Conservation (phyloP, 2,329 filamentous ascomycete species). For the Thermothelomyces thermophilus region DNA sequence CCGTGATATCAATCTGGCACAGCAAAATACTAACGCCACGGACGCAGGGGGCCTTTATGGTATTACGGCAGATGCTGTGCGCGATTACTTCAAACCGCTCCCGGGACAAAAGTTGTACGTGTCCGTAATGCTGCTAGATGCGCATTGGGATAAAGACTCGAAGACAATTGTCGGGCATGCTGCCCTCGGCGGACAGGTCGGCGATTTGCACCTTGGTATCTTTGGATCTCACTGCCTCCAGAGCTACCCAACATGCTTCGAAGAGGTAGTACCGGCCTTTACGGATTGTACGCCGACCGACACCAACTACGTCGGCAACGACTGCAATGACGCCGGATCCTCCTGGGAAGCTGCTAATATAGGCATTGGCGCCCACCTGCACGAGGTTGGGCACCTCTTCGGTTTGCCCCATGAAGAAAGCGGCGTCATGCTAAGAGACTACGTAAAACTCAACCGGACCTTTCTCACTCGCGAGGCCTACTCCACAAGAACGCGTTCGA, state of each 20-base stretch:
- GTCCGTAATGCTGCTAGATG: constrained; percentile 77
- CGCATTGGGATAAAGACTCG: constrained; percentile 72
- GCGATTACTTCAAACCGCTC: constrained; percentile 65
- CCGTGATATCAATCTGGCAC: constrained; percentile 67
- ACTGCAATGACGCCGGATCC: constrained; percentile 79
- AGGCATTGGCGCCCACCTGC: constrained; percentile 86
- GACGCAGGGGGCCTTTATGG: constrained; percentile 68
- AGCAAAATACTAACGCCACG: constrained; percentile 65
- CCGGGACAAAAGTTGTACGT: constrained; percentile 83
- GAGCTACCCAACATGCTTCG: constrained; percentile 81
- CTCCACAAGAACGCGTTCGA: constrained; percentile 78
- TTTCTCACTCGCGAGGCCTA: constrained; percentile 79
- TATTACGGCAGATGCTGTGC: constrained; percentile 72
- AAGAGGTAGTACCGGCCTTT: constrained; percentile 85
- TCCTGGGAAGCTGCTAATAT: constrained; percentile 95
- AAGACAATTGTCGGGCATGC: constrained; percentile 74
- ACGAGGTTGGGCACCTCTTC: constrained; percentile 84
- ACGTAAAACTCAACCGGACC: constrained; percentile 73
- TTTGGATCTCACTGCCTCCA: constrained; percentile 91
- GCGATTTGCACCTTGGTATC: constrained; percentile 74
- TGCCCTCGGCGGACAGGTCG: constrained; percentile 67
- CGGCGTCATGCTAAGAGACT: constrained; percentile 90
- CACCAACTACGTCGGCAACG: constrained; percentile 71
- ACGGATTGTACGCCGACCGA: constrained; percentile 87
- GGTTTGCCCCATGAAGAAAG: constrained; percentile 84